Evolutionary conservation across 495 filamentous ascomycete genomes (phyloP).

Genomic region (Xylaria venustula): DNA sequence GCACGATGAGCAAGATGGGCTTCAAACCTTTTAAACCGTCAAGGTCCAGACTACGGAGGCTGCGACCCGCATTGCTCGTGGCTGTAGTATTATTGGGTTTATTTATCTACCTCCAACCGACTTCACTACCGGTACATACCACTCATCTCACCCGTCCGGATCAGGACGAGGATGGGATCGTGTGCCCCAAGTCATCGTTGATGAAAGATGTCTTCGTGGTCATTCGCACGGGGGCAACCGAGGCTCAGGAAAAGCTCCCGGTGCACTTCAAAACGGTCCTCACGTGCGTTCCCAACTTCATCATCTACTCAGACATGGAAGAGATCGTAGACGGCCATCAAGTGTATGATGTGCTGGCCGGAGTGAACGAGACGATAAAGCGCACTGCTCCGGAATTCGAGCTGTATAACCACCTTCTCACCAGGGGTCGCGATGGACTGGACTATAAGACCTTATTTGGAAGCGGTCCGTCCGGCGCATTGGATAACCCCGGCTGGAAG

Average conservation of each 20-base stretch:
- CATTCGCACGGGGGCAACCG: constrained; percentile 14
- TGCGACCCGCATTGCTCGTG: background rate
- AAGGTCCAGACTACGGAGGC: constrained; percentile 8
- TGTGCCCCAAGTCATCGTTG: constrained; percentile 10
- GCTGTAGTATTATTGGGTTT: background rate
- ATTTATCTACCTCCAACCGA: background rate
- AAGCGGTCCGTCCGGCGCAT: constrained; percentile 3
- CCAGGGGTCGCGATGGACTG: constrained; percentile 6
- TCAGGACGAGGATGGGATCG: background rate
- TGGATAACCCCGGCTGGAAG: constrained; percentile 17
- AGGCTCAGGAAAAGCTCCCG: constrained; percentile 10
- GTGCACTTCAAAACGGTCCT: constrained; percentile 15
- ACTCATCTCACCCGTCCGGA: background rate
- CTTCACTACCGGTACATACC: background rate
- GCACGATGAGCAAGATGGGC: constrained; percentile 1
- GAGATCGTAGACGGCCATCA: constrained; percentile 13
- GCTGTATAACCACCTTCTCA: constrained; percentile 13
- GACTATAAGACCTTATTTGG: constrained; percentile 10
- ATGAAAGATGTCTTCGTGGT: constrained; percentile 15
- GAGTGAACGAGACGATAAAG: constrained; percentile 13
- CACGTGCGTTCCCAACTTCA: constrained; percentile 12
- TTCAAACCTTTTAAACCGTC: constrained; percentile 3
- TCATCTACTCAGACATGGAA: constrained; percentile 17
- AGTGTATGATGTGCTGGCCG: constrained; percentile 8
- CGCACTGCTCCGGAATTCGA: constrained; percentile 7